Percentiles rank a stretch among this genome's conserved stretches.
phyloP scores from a whole-genome alignment of 1,284 basidiomycete genomes.

The Cerrena zonata region DNA sequence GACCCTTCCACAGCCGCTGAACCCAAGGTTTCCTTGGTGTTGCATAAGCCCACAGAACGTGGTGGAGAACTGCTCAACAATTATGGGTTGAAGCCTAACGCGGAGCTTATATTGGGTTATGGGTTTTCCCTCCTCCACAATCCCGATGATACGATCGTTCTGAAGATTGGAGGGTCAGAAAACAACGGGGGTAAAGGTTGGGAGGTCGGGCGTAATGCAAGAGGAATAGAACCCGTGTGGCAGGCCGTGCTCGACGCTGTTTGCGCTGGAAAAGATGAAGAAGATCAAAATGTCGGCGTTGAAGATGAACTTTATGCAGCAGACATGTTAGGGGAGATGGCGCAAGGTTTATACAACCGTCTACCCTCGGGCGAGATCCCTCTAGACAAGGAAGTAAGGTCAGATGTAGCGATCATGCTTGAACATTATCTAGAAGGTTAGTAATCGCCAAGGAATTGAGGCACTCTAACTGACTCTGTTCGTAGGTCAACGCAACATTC shows the following conservation, averaged over 20 bases:
- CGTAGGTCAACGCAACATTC: conserved; percentile 40
- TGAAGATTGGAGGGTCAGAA: conserved; percentile 58
- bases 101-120: conserved; percentile 82
- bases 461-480: too few relatives aligned
- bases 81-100: conserved; percentile 80
- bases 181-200: conserved; percentile 35
- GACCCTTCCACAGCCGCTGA: conserved; percentile 1
- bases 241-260: conserved; percentile 46
- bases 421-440: conserved; percentile 54
- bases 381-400: conserved; percentile 31
- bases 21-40: conserved; percentile 33
- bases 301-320: conserved; percentile 63
- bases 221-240: conserved; percentile 57
- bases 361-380: conserved; percentile 33
- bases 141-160: conserved; percentile 77
- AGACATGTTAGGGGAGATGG: conserved; percentile 60
- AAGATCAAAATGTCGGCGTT: conserved; percentile 33
- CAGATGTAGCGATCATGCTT: conserved; percentile 51
- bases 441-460: too few relatives aligned
- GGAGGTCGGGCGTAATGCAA: conserved; percentile 56
- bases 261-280: conserved; percentile 17
- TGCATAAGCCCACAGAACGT: conserved; percentile 37
- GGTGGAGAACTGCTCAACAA: conserved; percentile 81
- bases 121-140: conserved; percentile 76
- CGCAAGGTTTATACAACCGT: conserved; percentile 46